Base-by-base conservation (phyloP, 73 alveolate genomes). In the Halteria grandinella region DNA sequence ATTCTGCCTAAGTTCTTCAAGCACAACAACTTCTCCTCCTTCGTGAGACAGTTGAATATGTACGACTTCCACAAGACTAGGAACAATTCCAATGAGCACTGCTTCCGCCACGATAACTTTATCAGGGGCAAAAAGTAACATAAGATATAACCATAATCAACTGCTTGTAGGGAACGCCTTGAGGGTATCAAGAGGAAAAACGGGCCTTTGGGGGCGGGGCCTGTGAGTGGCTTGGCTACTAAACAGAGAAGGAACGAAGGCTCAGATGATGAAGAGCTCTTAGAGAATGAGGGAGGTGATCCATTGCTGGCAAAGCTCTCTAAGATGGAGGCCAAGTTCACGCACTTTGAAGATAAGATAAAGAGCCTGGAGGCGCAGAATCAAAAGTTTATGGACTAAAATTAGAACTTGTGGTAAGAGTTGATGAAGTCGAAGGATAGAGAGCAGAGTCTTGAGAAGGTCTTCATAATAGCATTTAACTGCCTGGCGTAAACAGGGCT, bases 1-100 rank as follows among this genome's bases (percentile, higher is more conserved):
- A 89, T 97, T 0, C 91, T 97, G 53, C 99, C 99, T 14, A 58
- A 83, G 54, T 97, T 80, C 80, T 97, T 89, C 75, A 97, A 97
- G 59, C 99, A 95, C 63, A 93, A 91, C 44, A 97, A 97, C 89
- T 97, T 85, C 66, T 92, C 99, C 2, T 93, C 99, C 34, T 97
- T 97, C 83, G 98, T 97, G 29, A 36, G 99, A 39, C 97, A 97
- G 72, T 93, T 97, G 85, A 94, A 95, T 75, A 95, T 95, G 96
- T 95, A 95, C 75, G 98, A 93, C 69, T 95, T 95, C 77, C 99
- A 95, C 53, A 95, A 95, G 78, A 88, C 96, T 45, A 78, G 91
- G 54, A 82, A 84, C 44, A 72, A 74, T 28, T 87, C 86, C 39
- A 90, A 91, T 72, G 96, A 83, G 33, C 95, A 87, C 21, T 58